A percentile compares a stretch with the other conserved stretches of the same genome.
phyloP scores from a whole-genome alignment of 305 asterid species.

The Rubia balearica region DNA sequence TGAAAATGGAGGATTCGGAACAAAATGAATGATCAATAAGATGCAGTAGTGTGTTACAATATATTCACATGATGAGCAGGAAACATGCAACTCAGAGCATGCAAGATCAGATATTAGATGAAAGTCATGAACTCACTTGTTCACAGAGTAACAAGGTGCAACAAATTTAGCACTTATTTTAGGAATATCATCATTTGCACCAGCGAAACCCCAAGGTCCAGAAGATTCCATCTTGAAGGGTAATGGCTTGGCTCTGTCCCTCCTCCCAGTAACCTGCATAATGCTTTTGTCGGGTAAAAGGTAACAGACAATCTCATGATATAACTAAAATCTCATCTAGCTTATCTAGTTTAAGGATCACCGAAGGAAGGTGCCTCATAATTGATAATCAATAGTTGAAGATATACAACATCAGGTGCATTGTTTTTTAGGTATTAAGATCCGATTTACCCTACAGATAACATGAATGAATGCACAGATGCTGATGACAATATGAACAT shows the following conservation, averaged over 20 bases:
- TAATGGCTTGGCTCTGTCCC: slow-evolving; percentile 95
- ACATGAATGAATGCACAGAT: background rate
- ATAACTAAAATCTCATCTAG: background rate
- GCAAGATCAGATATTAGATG: slow-evolving; percentile 9
- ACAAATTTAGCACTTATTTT: slow-evolving; percentile 72
- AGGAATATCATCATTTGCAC: slow-evolving; percentile 80
- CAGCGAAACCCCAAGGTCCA: slow-evolving; percentile 90
- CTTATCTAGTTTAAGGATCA: background rate
- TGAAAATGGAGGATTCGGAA: background rate
- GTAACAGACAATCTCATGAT: background rate
- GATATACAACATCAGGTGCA: background rate
- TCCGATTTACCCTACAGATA: background rate
- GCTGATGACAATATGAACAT: background rate
- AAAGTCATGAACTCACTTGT: slow-evolving; percentile 56
- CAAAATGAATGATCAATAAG: background rate
- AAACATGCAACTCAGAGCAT: background rate
- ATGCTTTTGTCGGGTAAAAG: background rate
- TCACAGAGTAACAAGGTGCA: slow-evolving; percentile 85
- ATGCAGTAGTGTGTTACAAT: background rate
- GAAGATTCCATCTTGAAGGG: slow-evolving; percentile 81
- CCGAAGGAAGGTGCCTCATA: background rate
- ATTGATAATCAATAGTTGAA: background rate
- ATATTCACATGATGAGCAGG: background rate
- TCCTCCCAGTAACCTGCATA: slow-evolving; percentile 85
- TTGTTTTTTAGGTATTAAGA: too few species aligned